These are phyloP conservation scores for Colletotrichum destructivum DNA, from an alignment of 2,329 filamentous ascomycete genomes.

Conservation along the genomic window DNA sequence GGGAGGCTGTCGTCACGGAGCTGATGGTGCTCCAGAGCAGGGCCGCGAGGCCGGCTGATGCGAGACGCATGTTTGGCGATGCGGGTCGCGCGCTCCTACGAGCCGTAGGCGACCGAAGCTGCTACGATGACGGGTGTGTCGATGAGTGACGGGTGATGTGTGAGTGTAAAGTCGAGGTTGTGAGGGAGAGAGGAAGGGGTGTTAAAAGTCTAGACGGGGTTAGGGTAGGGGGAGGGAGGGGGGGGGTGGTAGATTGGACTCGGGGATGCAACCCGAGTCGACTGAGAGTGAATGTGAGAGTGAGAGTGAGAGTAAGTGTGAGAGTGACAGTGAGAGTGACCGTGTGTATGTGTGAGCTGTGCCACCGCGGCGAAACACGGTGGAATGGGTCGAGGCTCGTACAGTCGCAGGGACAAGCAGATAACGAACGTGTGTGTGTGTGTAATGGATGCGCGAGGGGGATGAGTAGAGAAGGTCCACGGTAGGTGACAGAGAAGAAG, in stretches of 20 bases:
- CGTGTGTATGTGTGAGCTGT: background rate
- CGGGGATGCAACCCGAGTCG: background rate
- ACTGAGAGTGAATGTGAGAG: background rate
- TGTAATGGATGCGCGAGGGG: background rate
- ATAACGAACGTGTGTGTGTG: background rate
- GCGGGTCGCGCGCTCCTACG: slow-evolving; percentile 20
- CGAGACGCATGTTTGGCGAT: slow-evolving; percentile 33
- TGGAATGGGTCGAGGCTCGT: slow-evolving; percentile 34
- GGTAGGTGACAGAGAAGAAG: slow-evolving; percentile 1
- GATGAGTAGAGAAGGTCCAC: background rate
- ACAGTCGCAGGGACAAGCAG: slow-evolving; percentile 13
- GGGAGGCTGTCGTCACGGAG: slow-evolving; percentile 23
- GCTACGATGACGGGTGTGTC: background rate
- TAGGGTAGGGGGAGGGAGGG: background rate
- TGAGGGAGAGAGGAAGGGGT: background rate
- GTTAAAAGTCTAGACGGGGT: background rate
- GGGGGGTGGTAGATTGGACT: slow-evolving; percentile 2
- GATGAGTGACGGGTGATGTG: background rate
- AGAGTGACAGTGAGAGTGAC: background rate
- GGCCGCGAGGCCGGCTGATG: slow-evolving; percentile 37
- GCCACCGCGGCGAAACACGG: slow-evolving; percentile 38
- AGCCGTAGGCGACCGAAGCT: slow-evolving; percentile 1
- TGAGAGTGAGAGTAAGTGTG: background rate
- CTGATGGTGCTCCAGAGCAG: slow-evolving; percentile 34
- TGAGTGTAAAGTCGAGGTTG: background rate